Base-by-base conservation (phyloP, 768 basidiomycete genomes). In the Sutorius australiensis region DNA sequence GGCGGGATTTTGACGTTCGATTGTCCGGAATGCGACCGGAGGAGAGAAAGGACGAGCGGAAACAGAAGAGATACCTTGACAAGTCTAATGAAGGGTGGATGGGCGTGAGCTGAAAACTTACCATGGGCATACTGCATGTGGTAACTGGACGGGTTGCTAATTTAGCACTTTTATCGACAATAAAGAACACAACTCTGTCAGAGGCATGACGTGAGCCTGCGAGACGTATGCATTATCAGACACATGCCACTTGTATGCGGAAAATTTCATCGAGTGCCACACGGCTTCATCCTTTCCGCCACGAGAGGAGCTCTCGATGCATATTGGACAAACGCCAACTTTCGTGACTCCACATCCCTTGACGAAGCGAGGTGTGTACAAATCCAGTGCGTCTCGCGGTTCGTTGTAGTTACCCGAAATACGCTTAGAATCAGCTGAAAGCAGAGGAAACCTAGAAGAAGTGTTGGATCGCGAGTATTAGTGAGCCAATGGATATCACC, bases 71-170 rank as follows among this genome's bases (percentile, higher is more conserved):
- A 92, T 83, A 7, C 89, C 89, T 89, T 46, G 44, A 46, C 12
- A 50, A 38, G 51, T 56, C 21, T 57, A 36, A 41, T 33, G 41
- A 43, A 40, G 14, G 48, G 16, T 36, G 42, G n/a, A 2, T 21
- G 33, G 14, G 16, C 36, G 3, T 12, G 49, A 14, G 27, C 33
- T 11, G 24, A 8, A 30, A 13, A 60, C 73, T 6, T 72, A 87
- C 88, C 88, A 62, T 91, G 88, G 3, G 78, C 75, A 55, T 89
- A 89, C 61, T 90, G 89, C 82, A 92, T 80, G 62, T 92, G 89
- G 60, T 91, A 91, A 66, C 88, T 91, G 43, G 33, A 37, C 17
- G 31, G 31, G 36, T 31, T 11, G 10, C n/a, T 39, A 32, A 40
- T 55, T 56, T 48, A 63, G 51, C 17, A 47, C 19, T 13, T 47